phyloP scores from a whole-genome alignment of 1,284 basidiomycete species.

The Abortiporus biennis region DNA sequence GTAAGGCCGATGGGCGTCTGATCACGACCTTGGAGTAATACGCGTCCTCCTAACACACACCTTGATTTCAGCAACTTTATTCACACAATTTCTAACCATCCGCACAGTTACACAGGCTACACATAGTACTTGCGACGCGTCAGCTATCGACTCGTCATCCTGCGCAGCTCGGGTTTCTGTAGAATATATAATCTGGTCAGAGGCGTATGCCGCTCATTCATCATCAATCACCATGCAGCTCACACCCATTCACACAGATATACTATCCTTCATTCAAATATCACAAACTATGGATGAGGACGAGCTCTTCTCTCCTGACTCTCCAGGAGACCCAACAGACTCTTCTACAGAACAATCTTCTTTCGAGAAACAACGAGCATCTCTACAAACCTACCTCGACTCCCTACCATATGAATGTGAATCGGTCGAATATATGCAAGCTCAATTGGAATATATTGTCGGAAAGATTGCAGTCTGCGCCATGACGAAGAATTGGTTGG shows the following conservation, averaged over 20 bases:
- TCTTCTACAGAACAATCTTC: constrained; percentile 25
- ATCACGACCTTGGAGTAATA: too few relatives aligned
- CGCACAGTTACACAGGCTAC: too few relatives aligned
- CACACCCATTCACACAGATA: not conserved
- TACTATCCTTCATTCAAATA: too few relatives aligned
- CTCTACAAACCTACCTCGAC: constrained; percentile 58
- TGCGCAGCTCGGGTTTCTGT: too few relatives aligned
- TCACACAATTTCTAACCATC: too few relatives aligned
- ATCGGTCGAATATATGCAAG: constrained; percentile 70
- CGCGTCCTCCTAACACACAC: too few relatives aligned
- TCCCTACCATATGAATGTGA: constrained; percentile 79
- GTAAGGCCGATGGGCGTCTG: too few relatives aligned
- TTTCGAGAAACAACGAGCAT: constrained; percentile 48
- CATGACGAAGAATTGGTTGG: constrained; percentile 71
- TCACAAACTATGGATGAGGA: constrained; percentile 61
- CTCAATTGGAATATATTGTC: constrained; percentile 68
- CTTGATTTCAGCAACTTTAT: too few relatives aligned
- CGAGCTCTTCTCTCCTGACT: constrained; percentile 40
- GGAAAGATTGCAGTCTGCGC: constrained; percentile 69
- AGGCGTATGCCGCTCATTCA: not conserved
- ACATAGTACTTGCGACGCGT: constrained; percentile 18
- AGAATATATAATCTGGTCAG: too few relatives aligned
- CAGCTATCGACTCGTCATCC: constrained; percentile 19
- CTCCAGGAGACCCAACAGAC: constrained; percentile 24
- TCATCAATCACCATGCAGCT: constrained; percentile 9